Percentiles rank a stretch among this genome's conserved stretches.
Evolutionary conservation across 495 filamentous ascomycete species (phyloP).

Genomic region (Penicillium alfredii): DNA sequence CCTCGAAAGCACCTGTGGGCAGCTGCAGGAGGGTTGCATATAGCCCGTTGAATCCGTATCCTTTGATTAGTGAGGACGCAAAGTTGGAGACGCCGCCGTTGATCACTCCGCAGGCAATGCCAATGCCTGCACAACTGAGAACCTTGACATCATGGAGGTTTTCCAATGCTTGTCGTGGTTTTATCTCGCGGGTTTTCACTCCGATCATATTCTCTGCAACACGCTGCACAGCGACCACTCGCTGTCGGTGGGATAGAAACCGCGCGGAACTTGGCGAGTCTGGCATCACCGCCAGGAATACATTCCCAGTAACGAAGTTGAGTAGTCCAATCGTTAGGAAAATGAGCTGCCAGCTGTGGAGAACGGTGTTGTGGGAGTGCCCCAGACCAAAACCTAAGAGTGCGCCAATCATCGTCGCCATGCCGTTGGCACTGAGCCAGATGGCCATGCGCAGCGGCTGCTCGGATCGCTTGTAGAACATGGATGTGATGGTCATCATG

Average conservation of each 20-base stretch:
- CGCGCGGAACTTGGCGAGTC: conserved; percentile 38
- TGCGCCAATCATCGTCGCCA: conserved; percentile 48
- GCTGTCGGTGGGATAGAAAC: conserved; percentile 38
- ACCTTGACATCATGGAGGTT: conserved; percentile 38
- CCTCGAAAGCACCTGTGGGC: conserved; percentile 41
- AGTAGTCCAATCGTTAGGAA: conserved; percentile 49
- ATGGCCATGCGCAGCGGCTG: conserved; percentile 56
- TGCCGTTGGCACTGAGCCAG: conserved; percentile 60
- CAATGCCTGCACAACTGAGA: conserved; percentile 29
- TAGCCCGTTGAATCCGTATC: conserved; percentile 33
- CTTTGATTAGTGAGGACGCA: conserved; percentile 41
- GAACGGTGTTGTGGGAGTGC: conserved; percentile 33
- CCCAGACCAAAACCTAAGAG: conserved; percentile 51
- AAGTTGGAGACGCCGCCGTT: conserved; percentile 45
- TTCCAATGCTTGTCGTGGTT: conserved; percentile 33
- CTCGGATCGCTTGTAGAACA: conserved; percentile 65
- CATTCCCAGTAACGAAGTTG: conserved; percentile 39
- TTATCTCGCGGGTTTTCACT: conserved; percentile 36
- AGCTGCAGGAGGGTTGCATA: conserved; percentile 42
- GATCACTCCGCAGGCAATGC: conserved; percentile 37
- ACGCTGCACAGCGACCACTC: conserved; percentile 37
- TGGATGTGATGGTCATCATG: conserved; percentile 52
- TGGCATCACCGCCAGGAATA: conserved; percentile 38
- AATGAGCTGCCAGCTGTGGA: conserved; percentile 51
- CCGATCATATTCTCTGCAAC: conserved; percentile 47